Evolutionary conservation across 1,139 yeast species (phyloP), one percentile per base, ranked within the genome.

Genomic region (Kodamaea fungicola): DNA sequence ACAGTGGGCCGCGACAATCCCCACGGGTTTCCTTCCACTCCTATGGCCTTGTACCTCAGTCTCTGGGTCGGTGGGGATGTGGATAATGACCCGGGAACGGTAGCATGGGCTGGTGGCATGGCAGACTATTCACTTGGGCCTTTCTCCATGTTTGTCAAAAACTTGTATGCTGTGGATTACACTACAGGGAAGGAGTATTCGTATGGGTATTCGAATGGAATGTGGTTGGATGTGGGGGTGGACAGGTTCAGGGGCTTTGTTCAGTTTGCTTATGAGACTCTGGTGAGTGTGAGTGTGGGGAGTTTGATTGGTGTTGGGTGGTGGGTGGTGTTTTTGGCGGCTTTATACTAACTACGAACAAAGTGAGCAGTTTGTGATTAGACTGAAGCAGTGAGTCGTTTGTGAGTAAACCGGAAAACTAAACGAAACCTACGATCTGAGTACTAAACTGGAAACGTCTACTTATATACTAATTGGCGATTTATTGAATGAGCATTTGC

Each of bases 41-140:
- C 75, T 21, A 64, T 66, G 71, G 46, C 51, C 22, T 46, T 68
- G n/a, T 59, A 55, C 37, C 47, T 67, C 26, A 64, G 72, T 47
- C 45, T 67, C 24, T 69, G 74, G 74, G 70, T 66, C 0, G 53
- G 54, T 6, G 76, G 80, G 32, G 75, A 72, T 43, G 57, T 65
- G 38, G 65, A 62, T 10, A 67, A 66, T 39, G 59, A 55, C 6
- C 64, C 71, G 53, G 80, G 76, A 33, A 71, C 76, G 27, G 67
- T 73, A 44, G 67, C 63, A 45, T 64, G 75, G 63, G 66, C 75
- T 12, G 75, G 73, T 2, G 72, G 71, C 10, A 48, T 49, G 25
- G 67, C 72, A 12, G 62, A 65, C 43, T 66, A 64, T 37, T 44
- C 53, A 13, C 55, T 67, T 12, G 45, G 55, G 21, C 75, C 76